Percentiles rank a stretch among this genome's conserved stretches.
Evolutionary conservation across 345 rosid species (phyloP).

Genomic region (Brassica napus): DNA sequence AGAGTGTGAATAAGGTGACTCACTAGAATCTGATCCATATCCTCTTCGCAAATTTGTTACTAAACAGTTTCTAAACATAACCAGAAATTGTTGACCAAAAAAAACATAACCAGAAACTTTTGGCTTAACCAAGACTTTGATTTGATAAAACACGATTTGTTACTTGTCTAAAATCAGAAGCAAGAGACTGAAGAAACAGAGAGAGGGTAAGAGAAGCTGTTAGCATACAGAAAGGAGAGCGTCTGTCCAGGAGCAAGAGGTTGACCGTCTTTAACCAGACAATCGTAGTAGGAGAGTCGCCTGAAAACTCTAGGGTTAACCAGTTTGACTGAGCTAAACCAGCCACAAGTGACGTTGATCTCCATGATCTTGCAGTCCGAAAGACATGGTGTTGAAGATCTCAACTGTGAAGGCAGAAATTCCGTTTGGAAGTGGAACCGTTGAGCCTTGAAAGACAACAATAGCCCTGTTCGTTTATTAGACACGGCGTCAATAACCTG

Average conservation of each 20-base stretch:
- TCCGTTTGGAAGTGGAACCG: conserved; percentile 61
- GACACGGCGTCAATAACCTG: too few relatives aligned
- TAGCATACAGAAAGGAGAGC: conserved; percentile 68
- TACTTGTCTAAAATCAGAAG: conserved; percentile 26
- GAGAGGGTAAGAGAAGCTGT: conserved; percentile 58
- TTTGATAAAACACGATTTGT: background rate
- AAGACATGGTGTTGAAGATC: conserved; percentile 46
- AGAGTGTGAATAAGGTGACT: too few relatives aligned
- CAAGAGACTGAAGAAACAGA: conserved; percentile 60
- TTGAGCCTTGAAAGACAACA: conserved; percentile 45
- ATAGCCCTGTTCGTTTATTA: too few relatives aligned
- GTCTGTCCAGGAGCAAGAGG: conserved; percentile 60
- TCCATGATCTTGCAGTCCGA: conserved; percentile 59
- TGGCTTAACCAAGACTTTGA: background rate
- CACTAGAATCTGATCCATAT: too few relatives aligned
- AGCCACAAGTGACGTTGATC: conserved; percentile 70
- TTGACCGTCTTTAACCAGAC: conserved; percentile 64
- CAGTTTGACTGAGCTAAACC: conserved; percentile 66
- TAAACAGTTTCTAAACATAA: too few relatives aligned
- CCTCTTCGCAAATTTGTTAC: too few relatives aligned
- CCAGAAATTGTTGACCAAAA: too few relatives aligned
- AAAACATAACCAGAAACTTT: too few relatives aligned
- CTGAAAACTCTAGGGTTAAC: conserved; percentile 62
- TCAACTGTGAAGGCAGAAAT: conserved; percentile 65
- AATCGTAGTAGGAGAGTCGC: conserved; percentile 56